Evolutionary conservation across 2,329 filamentous ascomycete genomes (phyloP).

Genomic region (Verticillium zaregamsianum): DNA sequence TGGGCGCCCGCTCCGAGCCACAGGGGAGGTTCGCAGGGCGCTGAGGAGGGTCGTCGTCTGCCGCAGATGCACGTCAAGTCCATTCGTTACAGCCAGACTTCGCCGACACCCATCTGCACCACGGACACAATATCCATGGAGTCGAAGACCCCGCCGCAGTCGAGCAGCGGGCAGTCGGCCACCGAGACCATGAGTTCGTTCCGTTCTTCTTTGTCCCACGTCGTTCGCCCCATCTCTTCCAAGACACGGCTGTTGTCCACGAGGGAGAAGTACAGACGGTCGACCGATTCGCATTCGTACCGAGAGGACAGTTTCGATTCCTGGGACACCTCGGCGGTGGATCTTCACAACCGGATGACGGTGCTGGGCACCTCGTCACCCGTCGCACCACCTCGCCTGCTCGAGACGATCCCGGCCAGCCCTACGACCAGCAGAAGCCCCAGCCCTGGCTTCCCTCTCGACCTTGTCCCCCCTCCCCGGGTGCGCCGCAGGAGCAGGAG

Average conservation of each 20-base stretch:
- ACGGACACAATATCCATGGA: conserved; percentile 30
- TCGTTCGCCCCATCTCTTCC: conserved; percentile 52
- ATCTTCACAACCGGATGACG: conserved; percentile 55
- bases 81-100: conserved; percentile 46
- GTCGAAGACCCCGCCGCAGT: conserved; percentile 37
- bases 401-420: conserved; percentile 70
- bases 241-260: conserved; percentile 48
- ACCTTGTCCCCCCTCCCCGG: conserved; percentile 45
- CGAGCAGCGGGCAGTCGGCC: conserved; percentile 39
- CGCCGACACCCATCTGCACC: conserved; percentile 21
- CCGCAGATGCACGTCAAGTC: conserved; percentile 42
- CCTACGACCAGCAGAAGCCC: conserved; percentile 60
- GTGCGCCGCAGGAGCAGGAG: conserved; percentile 43
- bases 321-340: conserved; percentile 70
- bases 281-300: conserved; percentile 40
- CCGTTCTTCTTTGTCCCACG: conserved; percentile 42
- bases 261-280: conserved; percentile 39
- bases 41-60: conserved; percentile 25
- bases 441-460: conserved; percentile 58
- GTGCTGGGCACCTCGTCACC: conserved; percentile 47
- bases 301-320: conserved; percentile 61
- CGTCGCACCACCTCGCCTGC: conserved; percentile 42
- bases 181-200: conserved; percentile 43
- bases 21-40: conserved; percentile 15
- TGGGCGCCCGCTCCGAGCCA: conserved; percentile 20